Conservation (phyloP, 441 rosid genomes). For the Syzygium syzygioides region DNA sequence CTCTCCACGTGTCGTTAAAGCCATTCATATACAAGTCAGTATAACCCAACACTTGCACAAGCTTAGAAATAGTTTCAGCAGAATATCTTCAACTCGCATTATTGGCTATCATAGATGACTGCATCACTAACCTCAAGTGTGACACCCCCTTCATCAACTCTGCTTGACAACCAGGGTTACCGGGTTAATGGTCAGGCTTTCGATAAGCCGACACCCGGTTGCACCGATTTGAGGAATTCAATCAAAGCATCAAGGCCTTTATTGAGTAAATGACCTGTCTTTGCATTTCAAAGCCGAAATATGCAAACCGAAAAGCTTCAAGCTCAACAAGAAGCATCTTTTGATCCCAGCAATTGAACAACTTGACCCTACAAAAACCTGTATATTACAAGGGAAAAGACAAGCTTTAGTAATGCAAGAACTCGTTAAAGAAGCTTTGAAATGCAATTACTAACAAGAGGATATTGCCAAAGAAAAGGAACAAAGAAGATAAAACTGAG, state of each 20-base stretch:
- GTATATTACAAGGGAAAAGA: not conserved
- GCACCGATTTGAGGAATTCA: not conserved
- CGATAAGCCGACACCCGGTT: not conserved
- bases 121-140: not conserved
- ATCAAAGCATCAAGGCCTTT: not conserved
- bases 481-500: not conserved
- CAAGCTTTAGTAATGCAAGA: not conserved
- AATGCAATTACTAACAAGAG: not conserved
- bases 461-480: not conserved
- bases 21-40: not conserved
- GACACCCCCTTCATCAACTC: not conserved
- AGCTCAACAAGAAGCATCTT: not conserved
- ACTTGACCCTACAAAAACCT: not conserved
- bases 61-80: not conserved
- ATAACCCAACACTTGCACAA: not conserved
- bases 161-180: not conserved
- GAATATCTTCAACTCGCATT: not conserved
- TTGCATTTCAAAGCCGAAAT: not conserved
- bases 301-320: not conserved
- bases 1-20: not conserved
- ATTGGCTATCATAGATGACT: not conserved
- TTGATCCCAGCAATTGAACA: not conserved
- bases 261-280: not conserved
- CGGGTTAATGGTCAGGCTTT: not conserved
- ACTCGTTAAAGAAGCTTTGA: not conserved